These are phyloP conservation scores for Rhodotorula sp. DNA, from an alignment of 1,284 basidiomycete species.

Conservation along the genomic window DNA sequence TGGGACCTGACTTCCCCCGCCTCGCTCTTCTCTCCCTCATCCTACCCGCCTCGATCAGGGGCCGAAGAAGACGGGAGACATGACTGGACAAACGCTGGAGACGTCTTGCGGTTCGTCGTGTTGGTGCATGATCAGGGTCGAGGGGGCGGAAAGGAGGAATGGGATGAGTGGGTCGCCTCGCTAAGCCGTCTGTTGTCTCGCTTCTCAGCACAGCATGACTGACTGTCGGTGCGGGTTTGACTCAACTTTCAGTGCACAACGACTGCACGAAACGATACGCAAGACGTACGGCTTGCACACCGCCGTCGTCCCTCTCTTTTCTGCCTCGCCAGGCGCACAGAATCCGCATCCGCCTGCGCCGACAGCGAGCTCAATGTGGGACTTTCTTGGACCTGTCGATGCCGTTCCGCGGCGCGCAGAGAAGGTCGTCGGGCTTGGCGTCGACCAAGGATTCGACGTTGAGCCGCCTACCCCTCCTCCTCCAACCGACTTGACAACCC, in stretches of 20 bases:
- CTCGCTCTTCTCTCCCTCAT: constrained; percentile 33
- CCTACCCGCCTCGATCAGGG: constrained; percentile 20
- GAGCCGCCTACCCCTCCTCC: not conserved
- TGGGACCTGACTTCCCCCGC: constrained; percentile 42
- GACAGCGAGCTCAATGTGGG: constrained; percentile 7
- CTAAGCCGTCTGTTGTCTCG: not conserved
- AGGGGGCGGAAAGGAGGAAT: constrained; percentile 8
- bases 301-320: constrained; percentile 40
- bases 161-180: constrained; percentile 31
- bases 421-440: constrained; percentile 8
- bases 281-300: constrained; percentile 45
- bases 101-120: constrained; percentile 45
- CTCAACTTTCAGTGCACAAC: constrained; percentile 17
- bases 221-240: not conserved
- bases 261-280: constrained; percentile 40
- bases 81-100: constrained; percentile 33
- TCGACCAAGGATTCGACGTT: not conserved
- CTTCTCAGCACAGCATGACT: not conserved
- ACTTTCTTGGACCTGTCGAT: not conserved
- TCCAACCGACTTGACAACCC: not conserved
- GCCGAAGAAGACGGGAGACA: constrained; percentile 25
- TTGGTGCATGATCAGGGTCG: constrained; percentile 43
- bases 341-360: constrained; percentile 9
- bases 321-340: constrained; percentile 10
- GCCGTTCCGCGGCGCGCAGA: not conserved